A percentile compares a stretch with the other conserved stretches of the same genome.
Evolutionary conservation across 331 rosid genomes (phyloP).

Genomic region (Pyracantha coccinea): DNA sequence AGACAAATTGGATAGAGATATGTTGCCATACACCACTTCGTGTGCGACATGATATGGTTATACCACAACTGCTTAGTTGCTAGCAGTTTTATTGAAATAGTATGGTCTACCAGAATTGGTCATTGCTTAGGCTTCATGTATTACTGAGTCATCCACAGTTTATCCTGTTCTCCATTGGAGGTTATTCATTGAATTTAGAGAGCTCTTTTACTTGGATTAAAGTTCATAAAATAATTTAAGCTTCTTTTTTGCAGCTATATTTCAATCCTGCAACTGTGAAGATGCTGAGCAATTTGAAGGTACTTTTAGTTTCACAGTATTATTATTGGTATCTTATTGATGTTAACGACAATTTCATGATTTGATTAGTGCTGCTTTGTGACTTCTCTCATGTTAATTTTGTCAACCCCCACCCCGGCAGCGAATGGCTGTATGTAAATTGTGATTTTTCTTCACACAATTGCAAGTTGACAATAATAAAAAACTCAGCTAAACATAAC

Average conservation of each 20-base stretch:
- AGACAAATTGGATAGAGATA: not conserved
- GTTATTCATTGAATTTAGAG: not conserved
- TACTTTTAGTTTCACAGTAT: conserved; percentile 24
- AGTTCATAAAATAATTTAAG: conserved; percentile 14
- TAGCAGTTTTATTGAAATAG: not conserved
- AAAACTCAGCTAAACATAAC: not conserved
- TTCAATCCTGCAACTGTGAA: conserved; percentile 94
- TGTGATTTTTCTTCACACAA: too few relatives aligned
- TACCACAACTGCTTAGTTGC: not conserved
- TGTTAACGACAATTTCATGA: not conserved
- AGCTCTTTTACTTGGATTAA: not conserved
- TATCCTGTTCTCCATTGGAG: not conserved
- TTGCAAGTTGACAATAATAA: too few relatives aligned
- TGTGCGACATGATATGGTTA: not conserved
- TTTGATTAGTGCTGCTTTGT: not conserved
- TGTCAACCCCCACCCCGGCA: not conserved
- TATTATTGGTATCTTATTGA: conserved; percentile 7
- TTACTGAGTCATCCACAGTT: not conserved
- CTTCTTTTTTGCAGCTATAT: conserved; percentile 59
- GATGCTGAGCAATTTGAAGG: conserved; percentile 97
- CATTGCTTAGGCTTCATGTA: not conserved
- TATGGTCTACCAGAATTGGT: not conserved
- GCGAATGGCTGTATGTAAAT: too few relatives aligned
- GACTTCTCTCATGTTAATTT: not conserved
- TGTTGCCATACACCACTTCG: not conserved